These are phyloP conservation scores for Coniochaeta hoffmannii DNA, from an alignment of 2,329 filamentous ascomycete species.

Conservation along the genomic window DNA sequence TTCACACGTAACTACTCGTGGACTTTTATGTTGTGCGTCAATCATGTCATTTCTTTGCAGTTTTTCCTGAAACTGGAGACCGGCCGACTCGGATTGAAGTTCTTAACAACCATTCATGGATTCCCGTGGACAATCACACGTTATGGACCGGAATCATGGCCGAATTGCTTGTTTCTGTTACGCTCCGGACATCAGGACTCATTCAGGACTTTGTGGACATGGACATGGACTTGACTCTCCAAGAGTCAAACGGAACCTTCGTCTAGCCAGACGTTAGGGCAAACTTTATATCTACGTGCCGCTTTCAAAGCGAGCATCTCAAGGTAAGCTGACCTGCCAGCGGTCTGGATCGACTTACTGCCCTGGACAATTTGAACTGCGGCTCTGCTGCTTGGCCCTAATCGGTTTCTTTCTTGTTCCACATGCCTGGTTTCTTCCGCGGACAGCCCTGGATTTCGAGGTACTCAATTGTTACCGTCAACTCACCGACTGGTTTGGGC, in stretches of 20 bases:
- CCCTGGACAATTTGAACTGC: not conserved
- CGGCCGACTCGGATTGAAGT: conserved; percentile 10
- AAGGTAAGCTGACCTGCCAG: not conserved
- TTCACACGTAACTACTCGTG: conserved; percentile 16
- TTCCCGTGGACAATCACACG: conserved; percentile 4
- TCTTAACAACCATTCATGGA: not conserved
- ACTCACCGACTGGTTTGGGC: not conserved
- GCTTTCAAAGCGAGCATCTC: not conserved
- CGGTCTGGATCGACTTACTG: not conserved
- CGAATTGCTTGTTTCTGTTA: not conserved
- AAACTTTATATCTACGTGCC: not conserved
- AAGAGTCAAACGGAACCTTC: not conserved
- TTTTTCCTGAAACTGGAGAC: conserved; percentile 13
- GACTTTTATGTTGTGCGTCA: conserved; percentile 10
- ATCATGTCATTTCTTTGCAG: conserved; percentile 21
- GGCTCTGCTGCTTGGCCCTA: not conserved
- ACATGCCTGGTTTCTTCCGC: not conserved
- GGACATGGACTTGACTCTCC: not conserved
- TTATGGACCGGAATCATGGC: not conserved
- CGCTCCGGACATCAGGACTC: not conserved
- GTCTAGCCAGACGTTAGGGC: not conserved
- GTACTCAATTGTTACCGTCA: not conserved
- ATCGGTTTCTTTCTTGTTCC: not conserved
- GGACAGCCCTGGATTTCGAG: not conserved
- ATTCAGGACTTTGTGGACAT: not conserved